Evolutionary conservation across 1,284 basidiomycete genomes (phyloP), one percentile per base, ranked within the genome.

Genomic region (Bondarzewia mesenterica): DNA sequence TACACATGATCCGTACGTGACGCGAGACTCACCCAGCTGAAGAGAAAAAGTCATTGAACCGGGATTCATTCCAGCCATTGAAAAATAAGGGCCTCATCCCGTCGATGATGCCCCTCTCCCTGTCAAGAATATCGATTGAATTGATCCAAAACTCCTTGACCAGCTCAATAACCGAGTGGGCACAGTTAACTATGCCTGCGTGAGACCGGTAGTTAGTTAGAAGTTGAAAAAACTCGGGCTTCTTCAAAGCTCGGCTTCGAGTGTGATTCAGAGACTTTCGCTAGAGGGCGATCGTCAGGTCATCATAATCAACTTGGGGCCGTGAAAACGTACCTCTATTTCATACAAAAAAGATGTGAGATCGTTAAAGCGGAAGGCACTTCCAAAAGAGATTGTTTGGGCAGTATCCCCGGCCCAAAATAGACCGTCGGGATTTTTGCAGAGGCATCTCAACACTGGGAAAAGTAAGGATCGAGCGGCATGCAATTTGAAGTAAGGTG

Each of bases 391-490:
- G 16, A 89, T 88, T 0, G 85, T 84, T 55, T 89, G 85, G 0
- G 85, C 85, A 0, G 86, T 89, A 57, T 89, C 85, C 0, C 85
- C 86, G 0, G 85, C 85, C 81, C 82, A 89, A 57, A 87, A 86
- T 20, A 85, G 62, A 0, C 86, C 85, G 45, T 82, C 66, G 0
- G 77, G 72, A 56, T 88, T 86, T 10, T 62, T 62, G 55, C 82
- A 86, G 2, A 87, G 57, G 0, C 63, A 65, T 10, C 82, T 67
- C 39, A 89, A 60, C 1, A 89, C 85, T 86, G 41, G 8, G 7
- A 42, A 25, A 10, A 38, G n/a, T 25, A 35, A 36, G 42, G 16
- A 41, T 12, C 5, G 16, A 18, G 15, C 6, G 12, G 3, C 18
- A 35, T 7, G n/a, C n/a, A n/a, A 43, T 4, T 23, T 21, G 1